These are phyloP conservation scores for Amanita polypyramis DNA, from an alignment of 768 basidiomycete genomes.

Conservation along the genomic window DNA sequence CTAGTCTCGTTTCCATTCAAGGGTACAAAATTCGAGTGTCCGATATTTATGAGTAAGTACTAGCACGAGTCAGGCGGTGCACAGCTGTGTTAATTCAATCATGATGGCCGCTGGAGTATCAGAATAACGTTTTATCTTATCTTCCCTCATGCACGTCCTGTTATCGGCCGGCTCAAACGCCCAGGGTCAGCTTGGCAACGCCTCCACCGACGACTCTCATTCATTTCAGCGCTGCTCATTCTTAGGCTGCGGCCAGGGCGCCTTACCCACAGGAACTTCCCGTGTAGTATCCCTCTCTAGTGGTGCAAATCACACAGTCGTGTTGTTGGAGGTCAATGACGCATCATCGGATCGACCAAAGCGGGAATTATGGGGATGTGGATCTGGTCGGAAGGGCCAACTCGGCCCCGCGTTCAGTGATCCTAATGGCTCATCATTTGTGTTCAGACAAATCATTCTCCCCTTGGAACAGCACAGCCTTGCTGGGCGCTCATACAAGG, in stretches of 20 bases:
- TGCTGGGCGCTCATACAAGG: constrained; percentile 30
- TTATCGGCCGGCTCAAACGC: constrained; percentile 40
- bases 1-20: not conserved
- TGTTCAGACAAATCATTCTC: constrained; percentile 42
- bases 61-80: too few relatives aligned
- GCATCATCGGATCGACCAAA: not conserved
- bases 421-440: constrained; percentile 13
- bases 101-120: too few relatives aligned
- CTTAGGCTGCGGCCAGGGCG: constrained; percentile 15
- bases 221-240: constrained; percentile 32
- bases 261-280: constrained; percentile 20
- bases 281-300: constrained; percentile 43
- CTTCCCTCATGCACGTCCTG: constrained; percentile 15
- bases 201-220: constrained; percentile 34
- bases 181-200: constrained; percentile 40
- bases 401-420: constrained; percentile 35
- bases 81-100: too few relatives aligned
- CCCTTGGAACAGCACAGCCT: constrained; percentile 24
- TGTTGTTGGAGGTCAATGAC: constrained; percentile 35
- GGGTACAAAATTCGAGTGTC: not conserved
- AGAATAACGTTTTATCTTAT: not conserved
- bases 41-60: too few relatives aligned
- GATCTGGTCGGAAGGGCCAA: constrained; percentile 64
- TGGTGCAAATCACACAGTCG: constrained; percentile 75
- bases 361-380: constrained; percentile 60